Evolutionary conservation across 2,329 filamentous ascomycete genomes (phyloP).

Genomic region (Verticillium nonalfalfae): DNA sequence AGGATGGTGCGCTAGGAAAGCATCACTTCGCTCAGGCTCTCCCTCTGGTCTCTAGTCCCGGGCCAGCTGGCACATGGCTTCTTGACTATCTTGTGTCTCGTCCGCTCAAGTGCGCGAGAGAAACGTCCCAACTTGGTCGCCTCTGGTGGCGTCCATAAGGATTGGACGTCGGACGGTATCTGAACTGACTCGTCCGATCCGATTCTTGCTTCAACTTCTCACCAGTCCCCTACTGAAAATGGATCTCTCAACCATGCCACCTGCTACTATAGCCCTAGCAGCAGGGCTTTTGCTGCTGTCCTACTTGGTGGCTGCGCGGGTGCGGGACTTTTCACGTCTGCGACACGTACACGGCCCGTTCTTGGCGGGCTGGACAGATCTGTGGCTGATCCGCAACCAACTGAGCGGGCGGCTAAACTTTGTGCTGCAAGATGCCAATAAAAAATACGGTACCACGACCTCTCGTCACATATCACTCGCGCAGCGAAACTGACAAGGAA

Average conservation of each 20-base stretch:
- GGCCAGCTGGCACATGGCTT: background rate
- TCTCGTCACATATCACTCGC: background rate
- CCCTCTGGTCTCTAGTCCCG: background rate
- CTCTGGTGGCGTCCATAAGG: background rate
- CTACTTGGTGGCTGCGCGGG: slow-evolving; percentile 1
- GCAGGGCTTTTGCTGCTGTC: background rate
- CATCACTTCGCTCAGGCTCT: background rate
- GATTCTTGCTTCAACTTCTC: background rate
- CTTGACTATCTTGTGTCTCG: too few relatives aligned
- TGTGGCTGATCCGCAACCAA: slow-evolving; percentile 19
- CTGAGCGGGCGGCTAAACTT: slow-evolving; percentile 16
- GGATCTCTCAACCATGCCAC: background rate
- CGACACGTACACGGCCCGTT: slow-evolving; percentile 20
- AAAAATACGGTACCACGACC: slow-evolving; percentile 14
- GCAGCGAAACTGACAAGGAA: background rate
- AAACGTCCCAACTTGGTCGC: too few relatives aligned
- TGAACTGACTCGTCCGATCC: background rate
- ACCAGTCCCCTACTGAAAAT: background rate
- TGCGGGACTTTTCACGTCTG: slow-evolving; percentile 11
- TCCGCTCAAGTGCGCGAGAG: too few relatives aligned
- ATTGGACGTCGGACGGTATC: background rate
- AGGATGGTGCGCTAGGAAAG: background rate
- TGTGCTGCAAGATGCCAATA: slow-evolving; percentile 13
- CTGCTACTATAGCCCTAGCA: background rate
- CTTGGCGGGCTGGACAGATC: slow-evolving; percentile 17